Evolutionary conservation across 2,329 filamentous ascomycete species (phyloP).

Genomic region (Karstenula rhodostoma): DNA sequence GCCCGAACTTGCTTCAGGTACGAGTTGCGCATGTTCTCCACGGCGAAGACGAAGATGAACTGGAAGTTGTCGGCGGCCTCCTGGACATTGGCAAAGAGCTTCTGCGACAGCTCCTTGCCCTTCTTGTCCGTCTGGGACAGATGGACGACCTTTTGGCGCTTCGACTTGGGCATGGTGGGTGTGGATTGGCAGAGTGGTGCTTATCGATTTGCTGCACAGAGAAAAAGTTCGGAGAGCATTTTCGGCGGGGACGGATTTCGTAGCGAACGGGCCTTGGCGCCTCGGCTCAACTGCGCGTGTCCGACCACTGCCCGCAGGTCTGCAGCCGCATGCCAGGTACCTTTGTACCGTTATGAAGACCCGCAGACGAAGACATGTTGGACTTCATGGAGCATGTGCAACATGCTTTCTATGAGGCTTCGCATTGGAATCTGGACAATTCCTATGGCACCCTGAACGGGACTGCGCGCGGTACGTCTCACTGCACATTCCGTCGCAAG

Average conservation of each 20-base stretch:
- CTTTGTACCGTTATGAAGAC: constrained; percentile 30
- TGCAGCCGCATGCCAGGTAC: constrained; percentile 7
- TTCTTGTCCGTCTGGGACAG: constrained; percentile 93
- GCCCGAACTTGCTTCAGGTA: constrained; percentile 90
- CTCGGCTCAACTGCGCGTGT: constrained; percentile 28
- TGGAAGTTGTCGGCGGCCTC: constrained; percentile 84
- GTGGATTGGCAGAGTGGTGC: constrained; percentile 25
- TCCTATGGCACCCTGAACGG: constrained; percentile 87
- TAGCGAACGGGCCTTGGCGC: constrained; percentile 43
- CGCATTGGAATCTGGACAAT: constrained; percentile 90
- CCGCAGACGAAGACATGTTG: constrained; percentile 69
- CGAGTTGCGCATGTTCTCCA: constrained; percentile 98
- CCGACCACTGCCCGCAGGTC: background rate
- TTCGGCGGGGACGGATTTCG: constrained; percentile 39
- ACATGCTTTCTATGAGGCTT: constrained; percentile 84
- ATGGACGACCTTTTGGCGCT: constrained; percentile 87
- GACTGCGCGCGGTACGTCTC: constrained; percentile 74
- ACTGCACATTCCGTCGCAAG: constrained; percentile 19
- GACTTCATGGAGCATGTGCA: constrained; percentile 98
- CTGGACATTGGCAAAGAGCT: constrained; percentile 87
- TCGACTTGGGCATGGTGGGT: constrained; percentile 89
- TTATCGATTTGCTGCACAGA: constrained; percentile 23
- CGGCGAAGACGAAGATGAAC: constrained; percentile 90
- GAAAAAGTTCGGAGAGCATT: constrained; percentile 40
- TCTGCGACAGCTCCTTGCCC: constrained; percentile 86